Evolutionary conservation across 192 early-diverging fungal genomes (phyloP).

Genomic region (Coemansia sp.): DNA sequence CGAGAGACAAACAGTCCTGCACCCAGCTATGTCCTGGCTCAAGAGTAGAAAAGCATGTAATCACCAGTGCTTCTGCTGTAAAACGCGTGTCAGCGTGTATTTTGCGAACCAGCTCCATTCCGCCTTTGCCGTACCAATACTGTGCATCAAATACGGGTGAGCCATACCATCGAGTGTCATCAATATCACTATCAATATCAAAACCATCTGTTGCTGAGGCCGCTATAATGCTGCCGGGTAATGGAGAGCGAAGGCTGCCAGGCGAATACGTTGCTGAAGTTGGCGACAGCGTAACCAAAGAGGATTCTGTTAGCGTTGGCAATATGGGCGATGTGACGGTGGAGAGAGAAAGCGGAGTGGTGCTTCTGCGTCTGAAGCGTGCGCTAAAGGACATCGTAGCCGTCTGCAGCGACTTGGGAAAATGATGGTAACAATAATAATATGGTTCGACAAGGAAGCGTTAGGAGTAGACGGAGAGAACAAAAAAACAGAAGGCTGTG

Average conservation of each 20-base stretch:
- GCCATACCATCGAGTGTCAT: slow-evolving; percentile 32
- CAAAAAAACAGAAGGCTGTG: neutral
- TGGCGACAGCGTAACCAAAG: slow-evolving; percentile 1
- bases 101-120: slow-evolving; percentile 37
- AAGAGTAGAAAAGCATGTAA: slow-evolving; percentile 7
- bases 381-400: slow-evolving; percentile 25
- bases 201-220: neutral
- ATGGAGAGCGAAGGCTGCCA: neutral
- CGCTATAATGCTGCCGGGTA: neutral
- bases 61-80: slow-evolving; percentile 30
- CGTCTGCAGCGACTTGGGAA: neutral
- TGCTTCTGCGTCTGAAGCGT: slow-evolving; percentile 33
- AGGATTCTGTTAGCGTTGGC: slow-evolving; percentile 3
- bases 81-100: slow-evolving; percentile 22
- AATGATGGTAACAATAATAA: neutral
- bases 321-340: slow-evolving; percentile 4
- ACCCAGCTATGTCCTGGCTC: slow-evolving; percentile 25
- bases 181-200: neutral
- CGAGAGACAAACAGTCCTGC: slow-evolving; percentile 31
- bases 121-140: slow-evolving; percentile 41
- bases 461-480: neutral
- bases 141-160: slow-evolving; percentile 46
- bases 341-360: slow-evolving; percentile 15
- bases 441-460: neutral
- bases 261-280: neutral